Evolutionary conservation across 1,284 basidiomycete species (phyloP).

Genomic region (Cerrena zonata): DNA sequence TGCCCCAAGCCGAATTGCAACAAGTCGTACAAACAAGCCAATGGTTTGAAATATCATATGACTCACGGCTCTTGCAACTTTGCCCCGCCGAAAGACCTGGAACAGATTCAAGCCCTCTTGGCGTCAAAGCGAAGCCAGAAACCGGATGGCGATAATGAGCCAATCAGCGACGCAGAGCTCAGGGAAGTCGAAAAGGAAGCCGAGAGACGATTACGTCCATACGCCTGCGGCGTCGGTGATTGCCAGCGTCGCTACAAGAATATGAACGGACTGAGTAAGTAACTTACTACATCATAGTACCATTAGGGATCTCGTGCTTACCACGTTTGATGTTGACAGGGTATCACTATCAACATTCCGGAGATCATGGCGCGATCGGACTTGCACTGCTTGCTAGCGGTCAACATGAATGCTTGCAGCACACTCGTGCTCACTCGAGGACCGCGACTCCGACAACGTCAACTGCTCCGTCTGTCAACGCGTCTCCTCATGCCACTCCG

Average conservation of each 20-base stretch:
- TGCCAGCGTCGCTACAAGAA: constrained; percentile 96
- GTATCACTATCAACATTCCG: constrained; percentile 96
- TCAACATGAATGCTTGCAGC: constrained; percentile 58
- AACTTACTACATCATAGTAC: neutral
- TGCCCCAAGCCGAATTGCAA: constrained; percentile 97
- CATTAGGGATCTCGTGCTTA: constrained; percentile 1
- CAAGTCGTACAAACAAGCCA: constrained; percentile 98
- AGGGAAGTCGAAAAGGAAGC: constrained; percentile 76
- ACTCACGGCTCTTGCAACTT: constrained; percentile 91
- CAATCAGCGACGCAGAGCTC: constrained; percentile 62
- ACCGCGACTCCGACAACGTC: constrained; percentile 24
- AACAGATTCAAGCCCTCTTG: constrained; percentile 62
- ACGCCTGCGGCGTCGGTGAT: constrained; percentile 84
- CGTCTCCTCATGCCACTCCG: constrained; percentile 21
- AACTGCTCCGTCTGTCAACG: constrained; percentile 14
- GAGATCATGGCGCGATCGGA: constrained; percentile 87
- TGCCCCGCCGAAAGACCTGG: constrained; percentile 75
- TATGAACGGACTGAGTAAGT: constrained; percentile 82
- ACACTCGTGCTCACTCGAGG: constrained; percentile 23
- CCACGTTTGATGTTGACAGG: constrained; percentile 28
- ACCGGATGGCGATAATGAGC: constrained; percentile 25
- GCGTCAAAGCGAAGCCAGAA: constrained; percentile 48
- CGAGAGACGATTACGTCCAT: constrained; percentile 75
- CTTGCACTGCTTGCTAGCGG: constrained; percentile 80
- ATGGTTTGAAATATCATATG: constrained; percentile 95